These are phyloP conservation scores for Achaetomium macrosporum DNA, from an alignment of 2,329 filamentous ascomycete genomes.

Conservation along the genomic window DNA sequence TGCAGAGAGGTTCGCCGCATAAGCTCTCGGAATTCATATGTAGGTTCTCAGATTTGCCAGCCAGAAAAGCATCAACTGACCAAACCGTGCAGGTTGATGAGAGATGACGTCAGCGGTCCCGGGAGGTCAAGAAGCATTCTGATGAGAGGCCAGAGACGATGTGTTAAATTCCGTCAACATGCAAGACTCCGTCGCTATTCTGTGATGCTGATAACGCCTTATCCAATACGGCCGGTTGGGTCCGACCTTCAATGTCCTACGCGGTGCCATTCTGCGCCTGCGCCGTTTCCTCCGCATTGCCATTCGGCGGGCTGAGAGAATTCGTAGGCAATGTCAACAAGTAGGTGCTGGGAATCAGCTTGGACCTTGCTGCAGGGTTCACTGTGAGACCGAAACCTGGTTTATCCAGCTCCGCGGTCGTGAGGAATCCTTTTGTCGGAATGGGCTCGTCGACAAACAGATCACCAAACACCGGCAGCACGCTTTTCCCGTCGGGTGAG, in stretches of 20 bases:
- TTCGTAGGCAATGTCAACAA: constrained; percentile 62
- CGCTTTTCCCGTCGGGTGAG: constrained; percentile 82
- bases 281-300: constrained; percentile 10
- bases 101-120: too few relatives aligned
- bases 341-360: constrained; percentile 68
- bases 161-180: too few relatives aligned
- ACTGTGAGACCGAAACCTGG: constrained; percentile 86
- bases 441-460: constrained; percentile 89
- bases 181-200: too few relatives aligned
- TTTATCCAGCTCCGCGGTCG: constrained; percentile 73
- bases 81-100: too few relatives aligned
- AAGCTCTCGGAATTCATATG: too few relatives aligned
- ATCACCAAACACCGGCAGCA: constrained; percentile 86
- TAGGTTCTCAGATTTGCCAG: too few relatives aligned
- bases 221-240: too few relatives aligned
- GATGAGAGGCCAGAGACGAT: too few relatives aligned
- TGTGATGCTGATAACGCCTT: too few relatives aligned
- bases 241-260: constrained; percentile 32
- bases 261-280: constrained; percentile 25
- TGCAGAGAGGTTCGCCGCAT: too few relatives aligned
- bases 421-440: constrained; percentile 73
- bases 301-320: constrained; percentile 34
- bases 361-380: constrained; percentile 65
- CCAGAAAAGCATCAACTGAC: too few relatives aligned
- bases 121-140: too few relatives aligned